Evolutionary conservation across 768 basidiomycete species (phyloP).

Genomic region (Pleurotus citrinopileatus): DNA sequence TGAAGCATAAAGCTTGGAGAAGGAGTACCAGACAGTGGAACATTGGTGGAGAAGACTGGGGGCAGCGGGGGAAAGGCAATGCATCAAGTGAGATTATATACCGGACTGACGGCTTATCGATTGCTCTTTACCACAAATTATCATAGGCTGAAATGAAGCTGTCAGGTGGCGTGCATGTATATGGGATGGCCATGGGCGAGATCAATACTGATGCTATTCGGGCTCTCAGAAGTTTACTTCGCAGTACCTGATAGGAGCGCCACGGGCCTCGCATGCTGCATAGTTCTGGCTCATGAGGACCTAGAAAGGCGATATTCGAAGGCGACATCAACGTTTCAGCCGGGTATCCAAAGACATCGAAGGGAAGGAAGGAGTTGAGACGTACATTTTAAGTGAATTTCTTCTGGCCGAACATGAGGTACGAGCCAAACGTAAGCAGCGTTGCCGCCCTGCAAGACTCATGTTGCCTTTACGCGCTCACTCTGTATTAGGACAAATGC

Average conservation of each 20-base stretch:
- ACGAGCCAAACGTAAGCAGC: not conserved
- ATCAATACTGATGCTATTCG: not conserved
- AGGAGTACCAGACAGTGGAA: not conserved
- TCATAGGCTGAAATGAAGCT: not conserved
- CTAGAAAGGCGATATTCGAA: not conserved
- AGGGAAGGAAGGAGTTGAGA: not conserved
- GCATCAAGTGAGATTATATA: too few species aligned
- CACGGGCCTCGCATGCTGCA: too few species aligned
- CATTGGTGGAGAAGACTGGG: not conserved
- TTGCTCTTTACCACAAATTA: not conserved
- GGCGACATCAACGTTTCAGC: not conserved
- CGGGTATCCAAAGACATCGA: not conserved
- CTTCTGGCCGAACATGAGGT: constrained; percentile 1
- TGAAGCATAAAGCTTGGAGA: not conserved
- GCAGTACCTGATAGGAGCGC: not conserved
- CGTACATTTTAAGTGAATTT: not conserved
- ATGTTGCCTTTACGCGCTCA: constrained; percentile 4
- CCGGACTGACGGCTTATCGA: not conserved
- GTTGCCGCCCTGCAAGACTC: constrained; percentile 4
- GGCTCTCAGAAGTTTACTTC: not conserved
- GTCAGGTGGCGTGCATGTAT: not conserved
- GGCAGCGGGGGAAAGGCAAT: too few species aligned
- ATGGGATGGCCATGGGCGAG: not conserved
- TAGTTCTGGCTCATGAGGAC: not conserved
- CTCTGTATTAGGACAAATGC: constrained; percentile 2